phyloP scores from a whole-genome alignment of 2,329 filamentous ascomycete genomes.

The Ceratocystis albifundus region DNA sequence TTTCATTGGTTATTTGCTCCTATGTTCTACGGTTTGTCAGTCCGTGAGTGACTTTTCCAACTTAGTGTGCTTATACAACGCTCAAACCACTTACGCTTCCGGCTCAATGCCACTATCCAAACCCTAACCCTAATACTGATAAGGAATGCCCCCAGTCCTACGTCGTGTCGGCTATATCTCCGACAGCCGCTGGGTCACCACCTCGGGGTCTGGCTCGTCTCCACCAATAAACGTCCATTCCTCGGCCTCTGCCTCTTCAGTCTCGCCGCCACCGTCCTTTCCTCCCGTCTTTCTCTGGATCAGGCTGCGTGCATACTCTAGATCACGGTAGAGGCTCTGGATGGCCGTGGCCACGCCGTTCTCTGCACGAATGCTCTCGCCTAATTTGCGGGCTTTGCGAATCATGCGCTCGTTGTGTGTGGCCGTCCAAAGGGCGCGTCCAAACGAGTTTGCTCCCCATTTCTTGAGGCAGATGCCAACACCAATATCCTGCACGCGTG shows the following conservation, averaged over 20 bases:
- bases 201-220: conserved; percentile 38
- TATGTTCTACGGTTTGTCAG: background rate
- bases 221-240: conserved; percentile 82
- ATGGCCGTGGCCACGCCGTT: conserved; percentile 83
- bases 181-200: conserved; percentile 33
- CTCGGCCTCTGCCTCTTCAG: conserved; percentile 56
- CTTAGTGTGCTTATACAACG: background rate
- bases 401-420: conserved; percentile 89
- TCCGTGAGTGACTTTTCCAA: background rate
- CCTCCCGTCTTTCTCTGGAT: conserved; percentile 49
- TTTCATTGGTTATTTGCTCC: too few relatives aligned
- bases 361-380: conserved; percentile 82
- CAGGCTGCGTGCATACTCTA: conserved; percentile 81
- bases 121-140: background rate
- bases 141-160: background rate
- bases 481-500: conserved; percentile 79
- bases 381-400: conserved; percentile 66
- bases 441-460: conserved; percentile 76
- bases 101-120: background rate
- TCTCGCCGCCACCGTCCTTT: conserved; percentile 40
- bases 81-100: background rate
- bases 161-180: conserved; percentile 19
- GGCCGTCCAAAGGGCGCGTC: conserved; percentile 78
- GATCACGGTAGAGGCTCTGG: conserved; percentile 83
- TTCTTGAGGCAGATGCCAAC: conserved; percentile 84